These are phyloP conservation scores for Clarkia xantiana DNA, from an alignment of 345 rosid genomes.

Conservation along the genomic window DNA sequence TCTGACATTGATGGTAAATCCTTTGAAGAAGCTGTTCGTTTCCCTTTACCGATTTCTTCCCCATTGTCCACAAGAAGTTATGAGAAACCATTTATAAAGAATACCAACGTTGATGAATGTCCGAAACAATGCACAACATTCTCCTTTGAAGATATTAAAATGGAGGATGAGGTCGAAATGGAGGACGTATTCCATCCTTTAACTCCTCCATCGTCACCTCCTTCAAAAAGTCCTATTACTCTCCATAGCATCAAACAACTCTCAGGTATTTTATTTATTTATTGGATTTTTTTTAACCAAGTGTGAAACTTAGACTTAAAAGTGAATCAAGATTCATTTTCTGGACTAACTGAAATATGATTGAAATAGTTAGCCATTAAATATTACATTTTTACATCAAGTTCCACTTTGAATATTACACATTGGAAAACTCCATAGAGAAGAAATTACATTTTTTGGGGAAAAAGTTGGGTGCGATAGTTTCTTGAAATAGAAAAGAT, in stretches of 20 bases:
- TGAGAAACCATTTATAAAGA: not conserved
- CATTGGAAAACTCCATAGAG: too few species aligned
- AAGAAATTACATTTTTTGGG: too few species aligned
- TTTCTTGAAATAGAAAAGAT: too few species aligned
- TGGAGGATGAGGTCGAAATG: constrained; percentile 8
- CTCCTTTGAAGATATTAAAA: not conserved
- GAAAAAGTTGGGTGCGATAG: too few species aligned
- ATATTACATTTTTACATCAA: too few species aligned
- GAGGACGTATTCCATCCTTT: constrained; percentile 12
- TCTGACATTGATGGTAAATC: constrained; percentile 5
- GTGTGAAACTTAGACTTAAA: too few species aligned
- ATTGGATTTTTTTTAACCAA: too few species aligned
- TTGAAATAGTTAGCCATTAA: too few species aligned
- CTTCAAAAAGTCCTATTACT: constrained; percentile 11
- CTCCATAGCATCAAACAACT: constrained; percentile 11
- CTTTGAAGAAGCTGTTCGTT: not conserved
- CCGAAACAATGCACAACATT: not conserved
- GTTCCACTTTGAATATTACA: too few species aligned
- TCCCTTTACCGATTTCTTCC: not conserved
- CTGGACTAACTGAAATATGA: too few species aligned
- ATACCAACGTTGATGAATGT: not conserved
- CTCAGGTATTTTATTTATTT: constrained; percentile 25
- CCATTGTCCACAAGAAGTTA: not conserved
- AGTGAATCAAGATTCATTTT: too few species aligned
- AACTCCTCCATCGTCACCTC: constrained; percentile 15